Conservation (phyloP, 768 basidiomycete species). For the Suillus hirtellus region DNA sequence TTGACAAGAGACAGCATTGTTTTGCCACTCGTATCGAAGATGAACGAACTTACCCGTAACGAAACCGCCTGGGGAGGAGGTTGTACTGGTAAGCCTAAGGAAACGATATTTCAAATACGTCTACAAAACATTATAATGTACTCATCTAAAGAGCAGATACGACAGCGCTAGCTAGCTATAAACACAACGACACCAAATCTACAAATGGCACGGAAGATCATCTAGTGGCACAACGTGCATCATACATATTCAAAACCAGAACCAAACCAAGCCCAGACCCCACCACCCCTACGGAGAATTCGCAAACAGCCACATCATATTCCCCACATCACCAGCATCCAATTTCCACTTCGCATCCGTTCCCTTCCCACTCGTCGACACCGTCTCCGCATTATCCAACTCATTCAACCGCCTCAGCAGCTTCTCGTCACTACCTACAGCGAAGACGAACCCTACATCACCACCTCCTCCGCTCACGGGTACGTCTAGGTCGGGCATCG, state of each 20-base stretch:
- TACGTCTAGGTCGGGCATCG: slow-evolving; percentile 29
- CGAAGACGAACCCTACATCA: slow-evolving; percentile 61
- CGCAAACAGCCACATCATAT: slow-evolving; percentile 37
- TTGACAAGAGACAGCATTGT: no score
- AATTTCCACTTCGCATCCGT: slow-evolving; percentile 78
- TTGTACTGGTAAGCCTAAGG: no score
- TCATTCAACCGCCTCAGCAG: slow-evolving; percentile 74
- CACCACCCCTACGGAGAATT: neutral
- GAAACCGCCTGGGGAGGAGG: no score
- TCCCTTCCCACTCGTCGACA: slow-evolving; percentile 68
- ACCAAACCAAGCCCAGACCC: neutral
- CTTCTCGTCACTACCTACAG: slow-evolving; percentile 76
- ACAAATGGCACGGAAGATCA: no score
- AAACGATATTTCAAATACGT: no score
- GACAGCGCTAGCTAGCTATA: no score
- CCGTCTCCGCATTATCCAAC: slow-evolving; percentile 70
- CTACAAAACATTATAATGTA: no score
- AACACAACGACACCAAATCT: neutral
- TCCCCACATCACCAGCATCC: slow-evolving; percentile 36
- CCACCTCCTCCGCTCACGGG: slow-evolving; percentile 37
- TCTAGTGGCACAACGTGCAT: neutral
- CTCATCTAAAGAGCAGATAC: no score
- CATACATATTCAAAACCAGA: neutral
- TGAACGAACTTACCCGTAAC: no score
- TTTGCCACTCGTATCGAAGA: no score